Evolutionary conservation across 31 red algal genomes (phyloP).

Genomic region (Endocladia muricata): DNA sequence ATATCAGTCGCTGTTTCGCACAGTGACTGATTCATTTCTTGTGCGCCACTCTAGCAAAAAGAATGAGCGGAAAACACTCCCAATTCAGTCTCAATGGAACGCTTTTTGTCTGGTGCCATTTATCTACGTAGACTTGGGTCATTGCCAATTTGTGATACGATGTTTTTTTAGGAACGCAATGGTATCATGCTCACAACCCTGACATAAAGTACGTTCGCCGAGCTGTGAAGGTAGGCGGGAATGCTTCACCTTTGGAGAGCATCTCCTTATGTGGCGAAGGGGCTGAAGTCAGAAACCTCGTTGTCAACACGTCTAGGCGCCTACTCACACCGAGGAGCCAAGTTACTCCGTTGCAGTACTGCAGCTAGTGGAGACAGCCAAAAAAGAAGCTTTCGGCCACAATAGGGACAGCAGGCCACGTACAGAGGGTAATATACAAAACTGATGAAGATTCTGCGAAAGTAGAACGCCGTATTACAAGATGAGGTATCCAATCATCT

Average conservation of each 20-base stretch:
- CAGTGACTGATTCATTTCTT: not conserved
- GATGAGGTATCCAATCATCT: not conserved
- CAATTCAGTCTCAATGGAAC: not conserved
- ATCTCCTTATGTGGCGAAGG: not conserved
- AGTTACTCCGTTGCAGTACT: not conserved
- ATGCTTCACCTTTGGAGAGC: not conserved
- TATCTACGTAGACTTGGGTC: not conserved
- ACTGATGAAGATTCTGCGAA: not conserved
- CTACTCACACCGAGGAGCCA: not conserved
- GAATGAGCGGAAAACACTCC: not conserved
- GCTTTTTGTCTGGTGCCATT: not conserved
- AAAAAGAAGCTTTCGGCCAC: not conserved
- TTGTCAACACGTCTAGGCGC: not conserved
- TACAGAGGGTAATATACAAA: not conserved
- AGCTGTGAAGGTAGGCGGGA: not conserved
- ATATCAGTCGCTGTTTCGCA: not conserved
- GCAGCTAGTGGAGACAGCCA: not conserved
- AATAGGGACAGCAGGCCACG: not conserved
- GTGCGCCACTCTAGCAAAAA: too few relatives aligned
- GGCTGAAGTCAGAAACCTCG: not conserved
- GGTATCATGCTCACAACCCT: slow-evolving; percentile 9
- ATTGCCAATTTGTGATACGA: not conserved
- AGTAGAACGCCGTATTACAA: slow-evolving; percentile 1
- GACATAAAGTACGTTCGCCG: not conserved
- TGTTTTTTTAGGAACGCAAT: not conserved